A percentile compares a stretch with the other conserved stretches of the same genome.
Conservation (phyloP, 2,329 filamentous ascomycete genomes). For the Epichloe sp. region DNA sequence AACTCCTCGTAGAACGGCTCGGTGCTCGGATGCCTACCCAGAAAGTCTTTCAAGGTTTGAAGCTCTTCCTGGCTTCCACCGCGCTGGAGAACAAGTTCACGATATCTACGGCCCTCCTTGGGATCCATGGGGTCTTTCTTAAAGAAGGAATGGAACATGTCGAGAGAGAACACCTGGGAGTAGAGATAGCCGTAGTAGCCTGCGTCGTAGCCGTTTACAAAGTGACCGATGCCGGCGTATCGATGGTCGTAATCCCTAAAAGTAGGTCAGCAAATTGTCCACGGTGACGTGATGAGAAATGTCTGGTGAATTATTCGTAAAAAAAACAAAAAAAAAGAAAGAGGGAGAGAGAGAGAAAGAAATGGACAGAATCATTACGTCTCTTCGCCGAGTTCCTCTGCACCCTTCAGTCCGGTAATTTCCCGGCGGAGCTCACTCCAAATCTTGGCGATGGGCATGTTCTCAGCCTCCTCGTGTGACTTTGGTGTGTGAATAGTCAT, state of each 20-base stretch:
- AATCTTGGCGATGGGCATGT: conserved; percentile 48
- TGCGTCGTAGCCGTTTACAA: conserved; percentile 75
- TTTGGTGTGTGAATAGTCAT: conserved; percentile 66
- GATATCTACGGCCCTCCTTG: conserved; percentile 59
- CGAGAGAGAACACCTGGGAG: conserved; percentile 67
- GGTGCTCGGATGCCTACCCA: conserved; percentile 61
- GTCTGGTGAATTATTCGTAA: neutral
- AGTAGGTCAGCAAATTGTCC: conserved; percentile 13
- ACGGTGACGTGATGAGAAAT: too few relatives aligned
- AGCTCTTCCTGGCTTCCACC: conserved; percentile 73
- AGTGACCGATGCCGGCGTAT: conserved; percentile 68
- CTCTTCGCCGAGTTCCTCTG: conserved; percentile 48
- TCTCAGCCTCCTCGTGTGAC: conserved; percentile 55
- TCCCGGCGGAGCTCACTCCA: conserved; percentile 64
- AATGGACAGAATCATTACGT: conserved; percentile 27
- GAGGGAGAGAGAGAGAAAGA: too few relatives aligned
- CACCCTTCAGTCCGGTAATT: conserved; percentile 62
- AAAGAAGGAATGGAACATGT: conserved; percentile 79
- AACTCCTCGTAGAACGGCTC: conserved; percentile 74
- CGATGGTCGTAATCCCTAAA: conserved; percentile 58
- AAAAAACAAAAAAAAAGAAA: too few relatives aligned
- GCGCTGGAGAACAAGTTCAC: conserved; percentile 64
- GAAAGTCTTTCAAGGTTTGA: conserved; percentile 63
- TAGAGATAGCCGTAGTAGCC: conserved; percentile 69
- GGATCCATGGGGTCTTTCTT: conserved; percentile 66